phyloP scores from a whole-genome alignment of 352 stramenopile species.

The Globisporangium barbulae region DNA sequence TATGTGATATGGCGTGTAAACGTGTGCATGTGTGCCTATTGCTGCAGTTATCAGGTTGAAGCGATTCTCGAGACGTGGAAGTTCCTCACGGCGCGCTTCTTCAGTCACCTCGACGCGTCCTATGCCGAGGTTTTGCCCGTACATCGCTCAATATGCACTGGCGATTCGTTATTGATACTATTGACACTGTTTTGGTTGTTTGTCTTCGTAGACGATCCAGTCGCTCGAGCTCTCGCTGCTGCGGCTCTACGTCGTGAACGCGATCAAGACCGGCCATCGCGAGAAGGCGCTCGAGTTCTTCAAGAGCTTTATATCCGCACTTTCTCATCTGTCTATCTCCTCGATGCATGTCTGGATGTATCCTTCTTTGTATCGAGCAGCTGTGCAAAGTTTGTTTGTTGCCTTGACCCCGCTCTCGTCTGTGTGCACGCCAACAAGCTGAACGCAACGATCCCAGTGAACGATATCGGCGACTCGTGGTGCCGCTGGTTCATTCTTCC shows the following conservation, averaged over 20 bases:
- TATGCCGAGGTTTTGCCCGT: slow-evolving; percentile 38
- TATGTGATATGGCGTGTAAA: background rate
- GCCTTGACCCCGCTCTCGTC: slow-evolving; percentile 17
- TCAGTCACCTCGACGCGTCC: slow-evolving; percentile 73
- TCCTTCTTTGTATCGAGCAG: background rate
- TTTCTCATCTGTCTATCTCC: slow-evolving; percentile 3
- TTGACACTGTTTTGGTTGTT: background rate
- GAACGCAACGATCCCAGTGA: slow-evolving; percentile 35
- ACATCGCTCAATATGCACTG: background rate
- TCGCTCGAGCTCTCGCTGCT: slow-evolving; percentile 64
- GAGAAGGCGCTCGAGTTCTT: slow-evolving; percentile 80
- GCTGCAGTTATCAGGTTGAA: slow-evolving; percentile 67
- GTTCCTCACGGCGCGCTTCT: slow-evolving; percentile 77
- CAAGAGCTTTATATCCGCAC: slow-evolving; percentile 48
- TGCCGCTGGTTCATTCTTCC: slow-evolving; percentile 81
- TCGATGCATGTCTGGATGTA: background rate
- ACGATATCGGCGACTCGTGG: slow-evolving; percentile 46
- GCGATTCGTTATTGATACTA: background rate
- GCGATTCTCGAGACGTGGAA: slow-evolving; percentile 76
- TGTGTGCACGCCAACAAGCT: slow-evolving; percentile 55
- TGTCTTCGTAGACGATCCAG: slow-evolving; percentile 47
- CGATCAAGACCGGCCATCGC: slow-evolving; percentile 59
- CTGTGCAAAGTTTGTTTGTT: background rate
- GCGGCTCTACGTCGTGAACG: slow-evolving; percentile 75
- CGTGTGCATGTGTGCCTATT: slow-evolving; percentile 1